These are phyloP conservation scores for Globisporangium apiculatum DNA, from an alignment of 352 stramenopile species.

Conservation along the genomic window DNA sequence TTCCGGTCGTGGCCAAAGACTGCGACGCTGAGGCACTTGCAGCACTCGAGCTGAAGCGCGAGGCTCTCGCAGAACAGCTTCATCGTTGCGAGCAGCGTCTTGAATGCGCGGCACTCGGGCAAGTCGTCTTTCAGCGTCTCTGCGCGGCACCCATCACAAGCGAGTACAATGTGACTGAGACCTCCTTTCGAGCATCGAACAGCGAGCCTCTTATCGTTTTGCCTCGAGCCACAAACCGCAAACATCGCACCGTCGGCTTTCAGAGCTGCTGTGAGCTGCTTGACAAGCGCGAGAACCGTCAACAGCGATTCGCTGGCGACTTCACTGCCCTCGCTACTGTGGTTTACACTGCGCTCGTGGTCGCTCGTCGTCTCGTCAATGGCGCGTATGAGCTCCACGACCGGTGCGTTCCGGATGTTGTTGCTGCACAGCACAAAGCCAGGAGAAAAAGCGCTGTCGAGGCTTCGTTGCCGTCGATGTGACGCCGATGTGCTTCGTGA, in stretches of 20 bases:
- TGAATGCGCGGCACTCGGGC: slow-evolving; percentile 53
- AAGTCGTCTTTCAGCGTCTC: slow-evolving; percentile 71
- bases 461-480: slow-evolving; percentile 41
- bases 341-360: slow-evolving; percentile 9
- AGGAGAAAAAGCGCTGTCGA: slow-evolving; percentile 23
- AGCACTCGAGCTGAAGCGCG: slow-evolving; percentile 69
- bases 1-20: slow-evolving; percentile 79
- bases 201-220: background rate
- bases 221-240: too few relatives aligned
- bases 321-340: slow-evolving; percentile 9
- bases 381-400: slow-evolving; percentile 31
- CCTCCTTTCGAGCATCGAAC: background rate
- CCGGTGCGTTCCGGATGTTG: slow-evolving; percentile 32
- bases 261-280: slow-evolving; percentile 39
- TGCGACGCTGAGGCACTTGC: slow-evolving; percentile 66
- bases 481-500: slow-evolving; percentile 6
- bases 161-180: background rate
- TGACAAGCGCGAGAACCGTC: slow-evolving; percentile 32
- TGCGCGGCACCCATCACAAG: slow-evolving; percentile 15
- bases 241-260: slow-evolving; percentile 30
- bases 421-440: slow-evolving; percentile 20
- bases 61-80: slow-evolving; percentile 35
- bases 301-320: slow-evolving; percentile 13
- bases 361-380: slow-evolving; percentile 17
- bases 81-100: slow-evolving; percentile 58